Evolutionary conservation across 768 basidiomycete species (phyloP).

Genomic region (Tulasnella sp.): DNA sequence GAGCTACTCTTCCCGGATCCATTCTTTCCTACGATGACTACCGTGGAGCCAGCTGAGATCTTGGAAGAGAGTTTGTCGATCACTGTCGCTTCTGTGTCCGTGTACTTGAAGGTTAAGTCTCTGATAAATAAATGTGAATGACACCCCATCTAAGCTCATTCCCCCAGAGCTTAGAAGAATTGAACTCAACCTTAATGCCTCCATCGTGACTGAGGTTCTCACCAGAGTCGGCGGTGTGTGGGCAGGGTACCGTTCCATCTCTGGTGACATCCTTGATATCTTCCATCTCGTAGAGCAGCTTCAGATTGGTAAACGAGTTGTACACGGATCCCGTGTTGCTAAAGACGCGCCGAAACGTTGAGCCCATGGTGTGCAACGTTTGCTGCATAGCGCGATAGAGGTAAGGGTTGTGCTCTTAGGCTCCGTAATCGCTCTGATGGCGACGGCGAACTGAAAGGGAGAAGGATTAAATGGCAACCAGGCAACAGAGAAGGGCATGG

Average conservation of each 20-base stretch:
- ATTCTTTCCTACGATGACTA: constrained; percentile 48
- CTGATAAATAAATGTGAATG: constrained; percentile 28
- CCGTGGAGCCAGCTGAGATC: constrained; percentile 36
- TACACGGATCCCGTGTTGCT: background rate
- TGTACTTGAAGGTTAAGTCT: constrained; percentile 43
- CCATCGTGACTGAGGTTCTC: background rate
- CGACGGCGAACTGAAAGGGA: background rate
- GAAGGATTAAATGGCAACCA: too few species aligned
- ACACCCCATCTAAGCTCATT: background rate
- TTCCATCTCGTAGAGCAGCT: constrained; percentile 13
- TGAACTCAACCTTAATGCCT: constrained; percentile 18
- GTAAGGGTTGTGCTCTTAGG: background rate
- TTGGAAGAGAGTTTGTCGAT: constrained; percentile 28
- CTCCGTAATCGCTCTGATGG: background rate
- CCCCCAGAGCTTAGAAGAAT: background rate
- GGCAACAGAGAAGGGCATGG: too few species aligned
- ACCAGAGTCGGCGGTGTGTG: background rate
- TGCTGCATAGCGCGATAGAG: background rate
- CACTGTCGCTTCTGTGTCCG: constrained; percentile 26
- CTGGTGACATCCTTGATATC: constrained; percentile 6
- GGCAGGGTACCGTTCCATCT: constrained; percentile 11
- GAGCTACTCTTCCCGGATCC: constrained; percentile 35
- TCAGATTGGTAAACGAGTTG: background rate
- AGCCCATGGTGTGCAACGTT: background rate
- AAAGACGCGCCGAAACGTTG: background rate